phyloP scores from a whole-genome alignment of 495 filamentous ascomycete species.

The Sporormia fimetaria region DNA sequence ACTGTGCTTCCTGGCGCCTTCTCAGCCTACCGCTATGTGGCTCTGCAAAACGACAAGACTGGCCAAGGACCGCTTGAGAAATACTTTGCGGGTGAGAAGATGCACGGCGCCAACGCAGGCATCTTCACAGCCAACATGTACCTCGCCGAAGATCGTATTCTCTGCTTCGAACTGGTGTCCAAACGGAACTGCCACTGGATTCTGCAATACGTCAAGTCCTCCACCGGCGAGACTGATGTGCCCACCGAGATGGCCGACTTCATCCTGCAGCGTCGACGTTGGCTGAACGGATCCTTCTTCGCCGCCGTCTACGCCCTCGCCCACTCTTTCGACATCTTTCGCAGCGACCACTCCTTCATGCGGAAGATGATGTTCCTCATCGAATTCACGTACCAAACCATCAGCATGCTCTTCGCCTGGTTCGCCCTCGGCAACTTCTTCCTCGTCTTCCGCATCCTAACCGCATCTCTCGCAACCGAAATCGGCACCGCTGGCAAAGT shows the following conservation, averaged over 20 bases:
- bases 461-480: slow-evolving; percentile 59
- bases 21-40: slow-evolving; percentile 89
- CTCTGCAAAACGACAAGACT: slow-evolving; percentile 91
- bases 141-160: slow-evolving; percentile 95
- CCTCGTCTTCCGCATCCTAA: slow-evolving; percentile 95
- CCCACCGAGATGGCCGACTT: slow-evolving; percentile 88
- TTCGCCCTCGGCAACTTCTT: slow-evolving; percentile 99
- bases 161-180: slow-evolving; percentile 96
- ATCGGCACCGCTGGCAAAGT: slow-evolving; percentile 64
- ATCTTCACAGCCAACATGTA: slow-evolving; percentile 99
- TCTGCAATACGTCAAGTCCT: slow-evolving; percentile 93
- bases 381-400: slow-evolving; percentile 86
- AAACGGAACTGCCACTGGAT: slow-evolving; percentile 97
- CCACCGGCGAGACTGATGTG: slow-evolving; percentile 96
- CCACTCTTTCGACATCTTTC: slow-evolving; percentile 89
- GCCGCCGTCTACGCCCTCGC: slow-evolving; percentile 90
- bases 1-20: slow-evolving; percentile 94
- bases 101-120: slow-evolving; percentile 90
- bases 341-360: slow-evolving; percentile 77
- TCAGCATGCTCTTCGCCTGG: slow-evolving; percentile 98
- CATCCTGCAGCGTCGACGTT: slow-evolving; percentile 90
- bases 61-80: slow-evolving; percentile 88
- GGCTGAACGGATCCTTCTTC: slow-evolving; percentile 98
- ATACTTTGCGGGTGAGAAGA: slow-evolving; percentile 95
- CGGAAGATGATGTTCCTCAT: slow-evolving; percentile 82